Evolutionary conservation across 2,329 filamentous ascomycete species (phyloP).

Genomic region (Cercospora zeae-maydis): DNA sequence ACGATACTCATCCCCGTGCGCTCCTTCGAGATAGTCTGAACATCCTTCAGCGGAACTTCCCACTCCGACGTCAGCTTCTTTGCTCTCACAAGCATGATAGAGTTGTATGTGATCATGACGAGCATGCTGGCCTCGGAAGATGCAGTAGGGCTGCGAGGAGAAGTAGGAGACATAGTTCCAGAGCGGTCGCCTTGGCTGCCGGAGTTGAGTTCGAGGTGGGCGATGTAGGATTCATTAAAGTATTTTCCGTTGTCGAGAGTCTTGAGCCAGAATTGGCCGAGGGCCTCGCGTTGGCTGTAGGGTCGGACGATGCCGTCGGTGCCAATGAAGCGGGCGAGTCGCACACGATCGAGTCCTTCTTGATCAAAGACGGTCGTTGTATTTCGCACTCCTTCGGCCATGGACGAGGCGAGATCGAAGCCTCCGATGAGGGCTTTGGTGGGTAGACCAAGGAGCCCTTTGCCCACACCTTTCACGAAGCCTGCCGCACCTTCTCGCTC

Average conservation of each 20-base stretch:
- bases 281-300: slow-evolving; percentile 88
- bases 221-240: slow-evolving; percentile 97
- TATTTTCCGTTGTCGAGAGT: slow-evolving; percentile 96
- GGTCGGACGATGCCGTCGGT: slow-evolving; percentile 90
- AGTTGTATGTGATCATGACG: slow-evolving; percentile 56
- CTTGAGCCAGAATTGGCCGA: slow-evolving; percentile 98
- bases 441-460: slow-evolving; percentile 87
- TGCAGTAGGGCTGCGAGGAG: slow-evolving; percentile 12
- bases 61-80: slow-evolving; percentile 85
- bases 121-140: slow-evolving; percentile 57
- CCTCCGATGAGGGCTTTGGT: slow-evolving; percentile 97
- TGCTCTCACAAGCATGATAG: slow-evolving; percentile 86
- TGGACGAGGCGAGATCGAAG: slow-evolving; percentile 93
- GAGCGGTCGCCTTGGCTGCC: slow-evolving; percentile 63
- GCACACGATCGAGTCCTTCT: slow-evolving; percentile 87
- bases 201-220: slow-evolving; percentile 73
- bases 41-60: slow-evolving; percentile 92
- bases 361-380: slow-evolving; percentile 98
- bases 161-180: slow-evolving; percentile 15
- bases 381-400: slow-evolving; percentile 96
- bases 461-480: slow-evolving; percentile 97
- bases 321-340: slow-evolving; percentile 88
- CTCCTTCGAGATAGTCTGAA: slow-evolving; percentile 97
- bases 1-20: slow-evolving; percentile 87
- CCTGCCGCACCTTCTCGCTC: slow-evolving; percentile 91